Evolutionary conservation across 129 eudicot genomes (phyloP).

Genomic region (Tagetes erecta): DNA sequence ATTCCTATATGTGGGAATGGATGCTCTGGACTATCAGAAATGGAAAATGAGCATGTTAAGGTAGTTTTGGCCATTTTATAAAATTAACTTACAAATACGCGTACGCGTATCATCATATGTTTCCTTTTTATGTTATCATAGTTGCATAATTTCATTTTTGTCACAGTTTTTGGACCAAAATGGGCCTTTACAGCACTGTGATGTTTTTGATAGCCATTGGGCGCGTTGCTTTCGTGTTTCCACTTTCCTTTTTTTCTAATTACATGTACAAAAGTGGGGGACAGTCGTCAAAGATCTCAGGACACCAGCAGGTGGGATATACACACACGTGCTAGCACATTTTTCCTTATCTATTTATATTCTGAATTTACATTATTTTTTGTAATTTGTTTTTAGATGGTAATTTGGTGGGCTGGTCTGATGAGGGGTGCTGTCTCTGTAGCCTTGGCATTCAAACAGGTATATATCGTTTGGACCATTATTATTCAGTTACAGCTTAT

Average conservation of each 20-base stretch:
- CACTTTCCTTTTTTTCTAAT: slow-evolving; percentile 73
- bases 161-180: slow-evolving; percentile 54
- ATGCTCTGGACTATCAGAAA: slow-evolving; percentile 77
- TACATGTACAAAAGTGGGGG: slow-evolving; percentile 52
- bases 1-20: slow-evolving; percentile 93
- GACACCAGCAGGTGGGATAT: slow-evolving; percentile 58
- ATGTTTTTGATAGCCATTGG: slow-evolving; percentile 62
- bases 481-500: not conserved
- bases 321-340: not conserved
- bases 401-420: slow-evolving; percentile 98
- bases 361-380: not conserved
- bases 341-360: not conserved
- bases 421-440: slow-evolving; percentile 97
- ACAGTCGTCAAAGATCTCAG: slow-evolving; percentile 52
- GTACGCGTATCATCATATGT: not conserved
- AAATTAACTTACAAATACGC: not conserved
- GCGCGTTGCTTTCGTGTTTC: slow-evolving; percentile 89
- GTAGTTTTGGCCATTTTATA: slow-evolving; percentile 28
- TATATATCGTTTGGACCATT: slow-evolving; percentile 12
- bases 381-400: slow-evolving; percentile 41
- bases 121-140: not conserved
- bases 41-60: slow-evolving; percentile 76
- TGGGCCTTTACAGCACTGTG: slow-evolving; percentile 55
- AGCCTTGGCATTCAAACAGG: slow-evolving; percentile 97
- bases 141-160: not conserved